These are phyloP conservation scores for Nicotiana sylvestris DNA, from an alignment of 257 asterid genomes.

Conservation along the genomic window DNA sequence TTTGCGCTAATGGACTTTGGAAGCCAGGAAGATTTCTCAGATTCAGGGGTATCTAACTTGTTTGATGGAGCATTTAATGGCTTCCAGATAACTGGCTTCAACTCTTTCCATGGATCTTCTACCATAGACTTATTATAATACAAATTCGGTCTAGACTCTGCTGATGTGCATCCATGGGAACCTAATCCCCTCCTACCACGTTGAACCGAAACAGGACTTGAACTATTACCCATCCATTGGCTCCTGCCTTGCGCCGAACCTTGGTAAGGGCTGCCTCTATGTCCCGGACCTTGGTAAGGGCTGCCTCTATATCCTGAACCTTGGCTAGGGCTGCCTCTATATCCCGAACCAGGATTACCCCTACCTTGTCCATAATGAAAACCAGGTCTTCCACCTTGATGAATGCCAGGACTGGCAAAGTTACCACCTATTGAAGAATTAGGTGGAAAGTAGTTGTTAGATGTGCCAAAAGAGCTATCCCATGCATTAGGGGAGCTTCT, in stretches of 20 bases:
- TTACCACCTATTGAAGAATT: conserved; percentile 34
- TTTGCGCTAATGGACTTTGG: conserved; percentile 45
- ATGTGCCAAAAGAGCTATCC: conserved; percentile 30
- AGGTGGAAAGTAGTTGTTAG: conserved; percentile 24
- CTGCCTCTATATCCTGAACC: conserved; percentile 45
- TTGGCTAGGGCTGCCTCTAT: conserved; percentile 41
- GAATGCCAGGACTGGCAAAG: conserved; percentile 27
- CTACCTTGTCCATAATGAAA: conserved; percentile 39
- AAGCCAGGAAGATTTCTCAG: conserved; percentile 38
- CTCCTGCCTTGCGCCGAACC: conserved; percentile 45
- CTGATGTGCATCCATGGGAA: conserved; percentile 1
- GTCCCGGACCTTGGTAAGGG: conserved; percentile 28
- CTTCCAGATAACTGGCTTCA: conserved; percentile 60
- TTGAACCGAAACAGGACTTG: neutral
- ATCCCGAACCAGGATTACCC: conserved; percentile 17
- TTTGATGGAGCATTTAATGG: neutral
- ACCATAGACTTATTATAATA: conserved; percentile 68
- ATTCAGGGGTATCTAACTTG: neutral
- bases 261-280: conserved; percentile 37
- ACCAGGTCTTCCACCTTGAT: conserved; percentile 27
- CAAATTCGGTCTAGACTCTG: conserved; percentile 6
- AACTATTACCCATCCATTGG: conserved; percentile 24
- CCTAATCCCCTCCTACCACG: conserved; percentile 10
- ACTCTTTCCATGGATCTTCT: conserved; percentile 72
- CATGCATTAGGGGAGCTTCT: conserved; percentile 29